Evolutionary conservation across 1,139 yeast species (phyloP), one percentile per base, ranked within the genome.

Genomic region (Pneumocystis murina): DNA sequence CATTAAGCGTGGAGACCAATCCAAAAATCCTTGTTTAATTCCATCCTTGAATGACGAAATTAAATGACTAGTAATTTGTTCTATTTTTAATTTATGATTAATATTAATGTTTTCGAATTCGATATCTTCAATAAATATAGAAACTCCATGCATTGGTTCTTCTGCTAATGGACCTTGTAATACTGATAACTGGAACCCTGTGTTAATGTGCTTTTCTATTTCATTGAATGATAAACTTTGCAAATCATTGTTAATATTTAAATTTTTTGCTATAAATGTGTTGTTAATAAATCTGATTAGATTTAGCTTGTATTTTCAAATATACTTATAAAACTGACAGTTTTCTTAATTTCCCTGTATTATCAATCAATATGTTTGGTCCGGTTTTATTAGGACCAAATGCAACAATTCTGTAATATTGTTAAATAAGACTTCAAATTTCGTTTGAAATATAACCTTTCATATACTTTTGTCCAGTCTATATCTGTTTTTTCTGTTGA

Each of bases 1-100:
- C 81, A 87, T 84, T 63, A 94, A 75, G 66, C 98, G 80, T 8
- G 97, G 96, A 0, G 97, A 86, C 84, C 91, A 87, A 64, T 82
- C 84, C 55, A 87, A 73, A 70, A 91, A 82, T 0, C 84, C 82
- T 59, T 80, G 78, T 70, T 87, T 88, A 62, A 94, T 85, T 8
- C 83, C 75, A 68, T 87, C 94, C 69, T 91, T 83, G 0, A 90
- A 83, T 1, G 82, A 79, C 0, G 91, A 82, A 63, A 91, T 84
- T 39, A 89, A 76, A 70, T 91, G 82, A 16, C 96, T 95, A 4
- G 84, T 79, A 43, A 65, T 54, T 36, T 65, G 67, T 12, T 62
- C 55, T 35, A 62, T 43, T n/a, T 60, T 54, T 8, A 58, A 59
- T 16, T 64, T 61, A 1, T 55, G 69, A 70, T 41, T 57, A 28